Evolutionary conservation across 2,329 filamentous ascomycete genomes (phyloP), one percentile per base, ranked within the genome.

Genomic region (Chaetomium olivaceum): DNA sequence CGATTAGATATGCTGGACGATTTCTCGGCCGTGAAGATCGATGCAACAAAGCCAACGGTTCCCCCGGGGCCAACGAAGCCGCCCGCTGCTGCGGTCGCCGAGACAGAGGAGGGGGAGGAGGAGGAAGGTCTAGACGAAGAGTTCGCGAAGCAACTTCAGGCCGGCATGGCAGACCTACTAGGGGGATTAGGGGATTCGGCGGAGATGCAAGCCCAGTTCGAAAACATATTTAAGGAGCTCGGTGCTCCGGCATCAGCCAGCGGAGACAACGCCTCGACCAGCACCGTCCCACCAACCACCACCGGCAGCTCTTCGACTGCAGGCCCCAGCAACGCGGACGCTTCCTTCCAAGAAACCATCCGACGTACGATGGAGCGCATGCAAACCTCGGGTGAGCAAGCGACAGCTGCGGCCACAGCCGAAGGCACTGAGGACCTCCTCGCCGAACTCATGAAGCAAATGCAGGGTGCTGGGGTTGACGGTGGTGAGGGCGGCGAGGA

Each of bases 361-460:
- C 89, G 90, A 67, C 88, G 88, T 72, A 98, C 95, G 0, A 97
- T 99, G 91, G 92, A 96, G 78, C 90, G 95, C 58, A 97, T 99
- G 92, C 91, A 96, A 73, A 87, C 87, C 39, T 97, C 93, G 0
- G 93, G 91, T 1, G 89, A 94, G 50, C 89, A 93, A 71, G 93
- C 93, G 4, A 93, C 91, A 0, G 91, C 91, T 0, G 92, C 92
- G 0, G 87, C 89, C 0, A 84, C 89, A 2, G 89, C 87, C 1
- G 85, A 89, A 6, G 82, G 84, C 6, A 82, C 82, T 0, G 87
- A 97, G 69, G 93, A 97, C 76, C 87, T 98, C 74, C 82, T 99
- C 52, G 88, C 91, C n/a, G 91, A 97, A 76, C 88, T 99, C 82
- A 84, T 99, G 74, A 95, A 95, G 77, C 91, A 95, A 68, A 89